Conservation (phyloP, 495 filamentous ascomycete genomes). For the Podospora conica region DNA sequence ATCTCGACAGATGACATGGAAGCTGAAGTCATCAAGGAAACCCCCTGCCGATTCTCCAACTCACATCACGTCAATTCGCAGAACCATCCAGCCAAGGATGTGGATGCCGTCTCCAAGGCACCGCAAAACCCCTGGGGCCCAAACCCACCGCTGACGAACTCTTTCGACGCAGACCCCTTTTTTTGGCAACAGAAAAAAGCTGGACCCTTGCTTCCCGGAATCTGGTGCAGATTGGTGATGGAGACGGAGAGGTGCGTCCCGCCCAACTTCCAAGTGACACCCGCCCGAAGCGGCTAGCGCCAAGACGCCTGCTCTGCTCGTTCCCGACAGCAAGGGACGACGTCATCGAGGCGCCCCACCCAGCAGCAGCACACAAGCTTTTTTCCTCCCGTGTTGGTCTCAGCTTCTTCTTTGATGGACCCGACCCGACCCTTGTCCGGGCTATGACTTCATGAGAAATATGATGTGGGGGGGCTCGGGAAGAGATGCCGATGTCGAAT, state of each 20-base stretch:
- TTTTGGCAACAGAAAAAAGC: background rate
- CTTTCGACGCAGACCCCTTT: background rate
- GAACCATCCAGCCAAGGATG: too few species aligned
- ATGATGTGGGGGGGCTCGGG: background rate
- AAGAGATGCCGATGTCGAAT: background rate
- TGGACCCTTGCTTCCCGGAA: background rate
- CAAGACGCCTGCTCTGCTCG: background rate
- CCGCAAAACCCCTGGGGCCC: too few species aligned
- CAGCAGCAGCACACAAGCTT: background rate
- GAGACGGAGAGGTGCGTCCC: background rate
- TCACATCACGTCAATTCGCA: too few species aligned
- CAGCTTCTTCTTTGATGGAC: background rate
- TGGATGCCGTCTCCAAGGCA: too few species aligned
- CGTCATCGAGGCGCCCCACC: background rate
- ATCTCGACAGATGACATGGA: background rate
- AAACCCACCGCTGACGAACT: background rate
- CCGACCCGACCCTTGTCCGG: background rate
- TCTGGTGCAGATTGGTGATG: background rate
- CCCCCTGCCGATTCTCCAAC: too few species aligned
- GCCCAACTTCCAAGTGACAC: too few species aligned
- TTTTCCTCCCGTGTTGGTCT: too few species aligned
- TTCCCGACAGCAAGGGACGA: background rate
- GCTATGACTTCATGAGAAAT: background rate
- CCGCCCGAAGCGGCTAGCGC: background rate
- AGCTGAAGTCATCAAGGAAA: too few species aligned